These are phyloP conservation scores for Populus tremula DNA, from an alignment of 345 rosid genomes.

Conservation along the genomic window DNA sequence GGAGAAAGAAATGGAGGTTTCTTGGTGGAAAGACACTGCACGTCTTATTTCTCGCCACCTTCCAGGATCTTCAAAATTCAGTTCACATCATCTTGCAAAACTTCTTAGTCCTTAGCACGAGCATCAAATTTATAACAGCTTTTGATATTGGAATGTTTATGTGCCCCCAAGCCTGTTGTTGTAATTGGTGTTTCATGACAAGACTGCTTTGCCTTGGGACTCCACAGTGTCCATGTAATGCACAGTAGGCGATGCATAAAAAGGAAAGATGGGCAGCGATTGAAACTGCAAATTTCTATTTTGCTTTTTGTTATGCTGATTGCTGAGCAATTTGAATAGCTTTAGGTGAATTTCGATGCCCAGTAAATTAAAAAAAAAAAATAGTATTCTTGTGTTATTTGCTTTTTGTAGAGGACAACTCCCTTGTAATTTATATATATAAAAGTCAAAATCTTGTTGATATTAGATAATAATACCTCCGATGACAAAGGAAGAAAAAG, in stretches of 20 bases:
- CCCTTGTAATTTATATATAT: no score
- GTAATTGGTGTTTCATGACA: neutral
- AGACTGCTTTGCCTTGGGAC: neutral
- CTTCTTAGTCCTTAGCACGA: constrained; percentile 8
- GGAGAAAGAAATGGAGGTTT: constrained; percentile 59
- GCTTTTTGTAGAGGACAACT: no score
- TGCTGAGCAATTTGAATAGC: neutral
- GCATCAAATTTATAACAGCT: constrained; percentile 3
- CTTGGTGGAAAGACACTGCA: constrained; percentile 83
- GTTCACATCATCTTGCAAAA: constrained; percentile 4
- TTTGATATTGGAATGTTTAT: constrained; percentile 5
- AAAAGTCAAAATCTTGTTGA: no score
- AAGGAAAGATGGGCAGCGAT: neutral
- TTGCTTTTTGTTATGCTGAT: neutral
- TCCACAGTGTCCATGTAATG: neutral
- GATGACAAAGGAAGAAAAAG: no score
- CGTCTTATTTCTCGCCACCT: constrained; percentile 41
- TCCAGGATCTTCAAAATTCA: constrained; percentile 27
- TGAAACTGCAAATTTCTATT: neutral
- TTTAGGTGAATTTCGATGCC: no score
- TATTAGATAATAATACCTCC: no score
- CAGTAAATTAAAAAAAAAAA: no score
- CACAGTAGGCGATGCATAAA: neutral
- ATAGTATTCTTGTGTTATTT: no score
- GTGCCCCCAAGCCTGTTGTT: neutral